Percentiles rank a stretch among this genome's conserved stretches.
phyloP scores from a whole-genome alignment of 768 basidiomycete genomes.

The Tylopilus vinaceipallidus region DNA sequence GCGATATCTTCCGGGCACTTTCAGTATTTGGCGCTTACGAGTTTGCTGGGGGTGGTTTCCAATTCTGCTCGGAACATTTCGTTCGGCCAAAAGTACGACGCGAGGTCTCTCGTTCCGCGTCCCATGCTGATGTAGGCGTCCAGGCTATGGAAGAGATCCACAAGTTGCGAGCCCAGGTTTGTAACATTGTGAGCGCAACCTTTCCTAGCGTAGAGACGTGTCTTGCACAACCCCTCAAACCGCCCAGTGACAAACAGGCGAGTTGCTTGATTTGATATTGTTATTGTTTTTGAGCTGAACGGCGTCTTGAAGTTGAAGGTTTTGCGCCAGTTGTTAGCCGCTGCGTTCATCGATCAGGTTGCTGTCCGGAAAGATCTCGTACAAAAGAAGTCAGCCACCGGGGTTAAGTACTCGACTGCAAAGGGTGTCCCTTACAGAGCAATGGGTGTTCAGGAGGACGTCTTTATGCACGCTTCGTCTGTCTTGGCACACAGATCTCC shows the following conservation, averaged over 20 bases:
- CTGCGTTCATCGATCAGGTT: constrained; percentile 94
- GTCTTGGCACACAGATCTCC: constrained; percentile 64
- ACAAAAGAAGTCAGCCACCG: constrained; percentile 53
- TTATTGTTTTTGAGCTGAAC: neutral
- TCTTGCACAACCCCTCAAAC: constrained; percentile 63
- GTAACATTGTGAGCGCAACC: constrained; percentile 76
- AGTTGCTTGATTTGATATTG: constrained; percentile 5
- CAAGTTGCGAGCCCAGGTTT: constrained; percentile 88
- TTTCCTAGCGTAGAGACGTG: constrained; percentile 63
- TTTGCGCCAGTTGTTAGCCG: constrained; percentile 80
- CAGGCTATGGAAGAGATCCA: constrained; percentile 99
- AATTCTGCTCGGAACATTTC: constrained; percentile 88
- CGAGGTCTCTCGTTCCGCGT: neutral
- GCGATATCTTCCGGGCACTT: constrained; percentile 84
- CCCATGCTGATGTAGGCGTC: constrained; percentile 2
- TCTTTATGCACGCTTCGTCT: constrained; percentile 92
- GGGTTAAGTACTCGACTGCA: constrained; percentile 68
- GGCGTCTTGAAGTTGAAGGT: constrained; percentile 72
- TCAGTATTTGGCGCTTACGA: constrained; percentile 98
- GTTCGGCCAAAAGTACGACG: constrained; percentile 76
- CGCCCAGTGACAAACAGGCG: constrained; percentile 80
- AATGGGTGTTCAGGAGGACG: constrained; percentile 77
- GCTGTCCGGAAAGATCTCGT: constrained; percentile 87
- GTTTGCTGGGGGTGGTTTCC: constrained; percentile 75
- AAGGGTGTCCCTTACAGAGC: constrained; percentile 83